phyloP scores from a whole-genome alignment of 2,329 filamentous ascomycete genomes.

The Fusarium odoratissimum region DNA sequence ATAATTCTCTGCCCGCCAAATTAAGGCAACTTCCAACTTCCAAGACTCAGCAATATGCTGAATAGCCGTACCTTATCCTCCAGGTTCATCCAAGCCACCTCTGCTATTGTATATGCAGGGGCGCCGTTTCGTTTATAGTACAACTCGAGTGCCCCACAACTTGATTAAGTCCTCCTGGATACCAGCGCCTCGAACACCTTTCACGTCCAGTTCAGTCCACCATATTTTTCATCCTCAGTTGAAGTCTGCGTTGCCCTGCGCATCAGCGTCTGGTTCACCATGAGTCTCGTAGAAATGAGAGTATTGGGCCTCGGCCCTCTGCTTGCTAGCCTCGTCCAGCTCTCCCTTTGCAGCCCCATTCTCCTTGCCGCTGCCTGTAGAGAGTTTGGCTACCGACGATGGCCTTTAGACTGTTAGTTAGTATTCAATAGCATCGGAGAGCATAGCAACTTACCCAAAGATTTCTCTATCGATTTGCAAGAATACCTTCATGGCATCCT shows the following conservation, averaged over 20 bases:
- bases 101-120: slow-evolving; percentile 17
- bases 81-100: slow-evolving; percentile 27
- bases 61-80: slow-evolving; percentile 8
- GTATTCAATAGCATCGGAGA: not conserved
- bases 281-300: slow-evolving; percentile 66
- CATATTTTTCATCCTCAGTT: slow-evolving; percentile 49
- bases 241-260: slow-evolving; percentile 64
- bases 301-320: slow-evolving; percentile 64
- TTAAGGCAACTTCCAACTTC: not conserved
- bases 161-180: slow-evolving; percentile 27
- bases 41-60: slow-evolving; percentile 5
- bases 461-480: slow-evolving; percentile 85
- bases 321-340: slow-evolving; percentile 62
- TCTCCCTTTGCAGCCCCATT: slow-evolving; percentile 57
- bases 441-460: slow-evolving; percentile 73
- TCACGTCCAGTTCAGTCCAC: not conserved
- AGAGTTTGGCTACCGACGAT: slow-evolving; percentile 56
- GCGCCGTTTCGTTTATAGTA: slow-evolving; percentile 32
- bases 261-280: slow-evolving; percentile 57
- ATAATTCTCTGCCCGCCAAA: not conserved
- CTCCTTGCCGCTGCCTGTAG: slow-evolving; percentile 58
- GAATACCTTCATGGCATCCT: slow-evolving; percentile 88
- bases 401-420: slow-evolving; percentile 53
- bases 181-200: slow-evolving; percentile 17
- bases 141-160: slow-evolving; percentile 17